phyloP scores from a whole-genome alignment of 495 filamentous ascomycete genomes.

The Astrothelium macrocarpum region DNA sequence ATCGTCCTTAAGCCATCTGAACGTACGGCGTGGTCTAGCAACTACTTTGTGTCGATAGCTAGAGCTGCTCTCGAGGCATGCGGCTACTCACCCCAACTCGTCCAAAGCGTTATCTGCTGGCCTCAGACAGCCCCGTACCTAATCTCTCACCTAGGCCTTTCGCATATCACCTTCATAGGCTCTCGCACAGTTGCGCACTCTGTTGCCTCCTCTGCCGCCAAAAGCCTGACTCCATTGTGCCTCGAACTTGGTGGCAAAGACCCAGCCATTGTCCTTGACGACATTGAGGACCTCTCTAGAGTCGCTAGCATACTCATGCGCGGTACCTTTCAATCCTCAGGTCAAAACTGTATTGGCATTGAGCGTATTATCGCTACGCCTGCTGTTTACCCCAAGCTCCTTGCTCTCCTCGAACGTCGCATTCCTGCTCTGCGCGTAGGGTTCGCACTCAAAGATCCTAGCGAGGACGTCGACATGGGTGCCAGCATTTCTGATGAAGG shows the following conservation, averaged over 20 bases:
- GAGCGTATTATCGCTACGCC: conserved; percentile 83
- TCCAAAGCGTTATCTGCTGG: conserved; percentile 82
- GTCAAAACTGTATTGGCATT: conserved; percentile 96
- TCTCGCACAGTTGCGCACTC: conserved; percentile 77
- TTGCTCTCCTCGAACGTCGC: conserved; percentile 58
- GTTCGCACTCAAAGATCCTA: conserved; percentile 45
- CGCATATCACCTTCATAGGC: conserved; percentile 97
- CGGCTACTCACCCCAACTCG: conserved; percentile 70
- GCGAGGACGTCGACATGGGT: conserved; percentile 61
- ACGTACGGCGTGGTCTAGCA: conserved; percentile 80
- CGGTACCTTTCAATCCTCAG: conserved; percentile 90
- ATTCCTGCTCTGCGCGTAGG: conserved; percentile 65
- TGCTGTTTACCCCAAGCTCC: conserved; percentile 58
- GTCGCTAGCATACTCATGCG: conserved; percentile 77
- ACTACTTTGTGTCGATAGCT: conserved; percentile 69
- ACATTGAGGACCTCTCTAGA: conserved; percentile 53
- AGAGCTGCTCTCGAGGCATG: conserved; percentile 70
- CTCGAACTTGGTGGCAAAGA: conserved; percentile 96
- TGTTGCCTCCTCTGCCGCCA: conserved; percentile 77
- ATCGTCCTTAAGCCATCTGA: conserved; percentile 90
- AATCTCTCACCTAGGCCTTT: conserved; percentile 75
- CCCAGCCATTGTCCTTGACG: conserved; percentile 82
- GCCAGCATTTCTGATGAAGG: conserved; percentile 72
- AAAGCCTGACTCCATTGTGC: conserved; percentile 68
- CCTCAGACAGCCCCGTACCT: conserved; percentile 69